phyloP scores from a whole-genome alignment of 768 basidiomycete species.

The Lentinula aciculospora region DNA sequence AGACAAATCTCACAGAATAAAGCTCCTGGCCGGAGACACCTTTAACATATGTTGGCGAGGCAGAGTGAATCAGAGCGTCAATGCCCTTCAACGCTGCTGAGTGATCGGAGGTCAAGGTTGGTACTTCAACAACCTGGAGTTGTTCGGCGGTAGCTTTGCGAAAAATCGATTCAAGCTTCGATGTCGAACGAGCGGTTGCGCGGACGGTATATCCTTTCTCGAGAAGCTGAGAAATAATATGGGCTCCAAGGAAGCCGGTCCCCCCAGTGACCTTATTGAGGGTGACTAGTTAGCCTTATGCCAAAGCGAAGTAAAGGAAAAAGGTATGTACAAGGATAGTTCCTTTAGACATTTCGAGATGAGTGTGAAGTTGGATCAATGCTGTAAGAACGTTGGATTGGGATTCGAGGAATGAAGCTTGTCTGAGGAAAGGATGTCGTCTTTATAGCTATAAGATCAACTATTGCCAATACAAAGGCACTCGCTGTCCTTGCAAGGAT shows the following conservation, averaged over 20 bases:
- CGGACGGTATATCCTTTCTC: slow-evolving; percentile 8
- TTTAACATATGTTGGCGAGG: background rate
- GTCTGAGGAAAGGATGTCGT: background rate
- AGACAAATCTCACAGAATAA: slow-evolving; percentile 2
- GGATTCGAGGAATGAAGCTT: background rate
- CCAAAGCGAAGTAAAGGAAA: background rate
- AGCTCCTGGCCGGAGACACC: background rate
- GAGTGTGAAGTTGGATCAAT: background rate
- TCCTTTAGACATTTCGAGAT: background rate
- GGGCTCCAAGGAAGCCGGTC: slow-evolving; percentile 4
- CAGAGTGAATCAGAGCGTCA: slow-evolving; percentile 5
- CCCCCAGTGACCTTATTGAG: slow-evolving; percentile 6
- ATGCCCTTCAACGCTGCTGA: slow-evolving; percentile 14
- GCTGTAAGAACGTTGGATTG: background rate
- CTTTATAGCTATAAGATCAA: background rate
- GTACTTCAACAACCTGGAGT: slow-evolving; percentile 4
- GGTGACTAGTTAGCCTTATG: background rate
- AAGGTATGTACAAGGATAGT: background rate
- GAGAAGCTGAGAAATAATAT: slow-evolving; percentile 4
- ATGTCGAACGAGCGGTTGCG: slow-evolving; percentile 1
- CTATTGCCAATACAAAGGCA: too few species aligned
- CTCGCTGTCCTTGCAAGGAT: too few species aligned
- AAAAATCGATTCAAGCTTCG: slow-evolving; percentile 4
- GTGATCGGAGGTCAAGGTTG: slow-evolving; percentile 8
- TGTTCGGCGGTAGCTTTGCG: slow-evolving; percentile 3